Evolutionary conservation across 305 asterid genomes (phyloP), one percentile per base, ranked within the genome.

Genomic region (Fraxinus floribunda): DNA sequence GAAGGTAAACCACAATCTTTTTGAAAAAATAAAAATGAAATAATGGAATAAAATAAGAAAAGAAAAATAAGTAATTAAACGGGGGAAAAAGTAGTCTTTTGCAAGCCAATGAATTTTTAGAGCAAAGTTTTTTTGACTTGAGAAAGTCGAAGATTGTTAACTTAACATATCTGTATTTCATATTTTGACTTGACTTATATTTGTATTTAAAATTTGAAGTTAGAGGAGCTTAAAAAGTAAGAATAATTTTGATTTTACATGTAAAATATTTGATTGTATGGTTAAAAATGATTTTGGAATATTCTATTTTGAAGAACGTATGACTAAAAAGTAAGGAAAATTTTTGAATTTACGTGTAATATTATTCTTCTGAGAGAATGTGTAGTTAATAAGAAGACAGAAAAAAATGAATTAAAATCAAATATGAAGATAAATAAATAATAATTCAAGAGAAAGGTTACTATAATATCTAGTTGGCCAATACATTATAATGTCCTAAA

Each of bases 391-490:
- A 36, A 36, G 41, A 36, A 1, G 2, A 36, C 41, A 36, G 10
- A 36, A 7, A 36, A 36, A 36, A 26, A 26, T 7, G 41, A 36
- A 36, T 36, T 36, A 36, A 36, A 36, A 7, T 36, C 41, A 6
- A 34, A 34, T 4, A 34, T 34, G 0, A 4, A 34, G 24, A 64
- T 36, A 79, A 64, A 77, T 30, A 34, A 39, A 38, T 34, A 18
- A 22, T 39, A 79, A 46, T 70, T 85, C 82, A 78, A 80, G 82
- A 81, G 84, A 70, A 36, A 7, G 78, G 71, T 32, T 38, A 81
- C 46, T 76, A 83, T 88, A 86, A 83, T 80, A 72, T 41, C 49
- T 22, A 78, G 87, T 85, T 86, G 89, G 83, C 87, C 46, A 46
- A 30, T 3, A 1, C 32, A 57, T 71, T 80, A 34, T 71, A 15